phyloP scores from a whole-genome alignment of 2,329 filamentous ascomycete genomes.

The Tolypocladium sp. region DNA sequence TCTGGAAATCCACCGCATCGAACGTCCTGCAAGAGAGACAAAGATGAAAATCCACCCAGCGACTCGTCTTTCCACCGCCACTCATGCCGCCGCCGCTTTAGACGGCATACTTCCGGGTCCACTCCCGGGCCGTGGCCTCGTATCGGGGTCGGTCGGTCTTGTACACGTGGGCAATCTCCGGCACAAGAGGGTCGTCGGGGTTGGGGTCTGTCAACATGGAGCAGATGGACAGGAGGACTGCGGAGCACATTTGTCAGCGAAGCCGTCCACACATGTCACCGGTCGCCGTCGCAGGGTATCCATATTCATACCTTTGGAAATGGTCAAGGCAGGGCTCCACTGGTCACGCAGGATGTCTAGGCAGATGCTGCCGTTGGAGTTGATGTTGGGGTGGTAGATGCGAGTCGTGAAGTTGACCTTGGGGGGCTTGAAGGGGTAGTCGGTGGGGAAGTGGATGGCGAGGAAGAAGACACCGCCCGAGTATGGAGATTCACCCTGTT shows the following conservation, averaged over 20 bases:
- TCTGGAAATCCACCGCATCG: background rate
- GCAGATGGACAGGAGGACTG: constrained; percentile 96
- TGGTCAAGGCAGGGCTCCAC: constrained; percentile 97
- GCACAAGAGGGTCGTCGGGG: constrained; percentile 95
- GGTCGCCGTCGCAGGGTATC: background rate
- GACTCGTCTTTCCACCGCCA: constrained; percentile 12
- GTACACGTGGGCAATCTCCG: constrained; percentile 99
- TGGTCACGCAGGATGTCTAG: constrained; percentile 97
- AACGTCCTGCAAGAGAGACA: constrained; percentile 5
- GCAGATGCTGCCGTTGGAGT: constrained; percentile 99
- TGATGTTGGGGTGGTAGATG: constrained; percentile 99
- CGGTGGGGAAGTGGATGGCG: constrained; percentile 97
- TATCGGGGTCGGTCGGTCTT: constrained; percentile 96
- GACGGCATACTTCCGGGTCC: constrained; percentile 98
- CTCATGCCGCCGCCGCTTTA: constrained; percentile 30
- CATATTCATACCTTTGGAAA: constrained; percentile 74
- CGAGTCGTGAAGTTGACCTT: constrained; percentile 99
- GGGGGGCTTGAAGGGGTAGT: constrained; percentile 99
- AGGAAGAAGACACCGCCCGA: constrained; percentile 98
- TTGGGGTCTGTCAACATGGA: constrained; percentile 99
- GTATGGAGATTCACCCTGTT: constrained; percentile 88
- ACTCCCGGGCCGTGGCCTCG: constrained; percentile 93
- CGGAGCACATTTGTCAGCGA: constrained; percentile 5
- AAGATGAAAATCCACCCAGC: constrained; percentile 16
- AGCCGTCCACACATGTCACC: background rate